These are phyloP conservation scores for Xeromyces bisporus DNA, from an alignment of 495 filamentous ascomycete species.

Conservation along the genomic window DNA sequence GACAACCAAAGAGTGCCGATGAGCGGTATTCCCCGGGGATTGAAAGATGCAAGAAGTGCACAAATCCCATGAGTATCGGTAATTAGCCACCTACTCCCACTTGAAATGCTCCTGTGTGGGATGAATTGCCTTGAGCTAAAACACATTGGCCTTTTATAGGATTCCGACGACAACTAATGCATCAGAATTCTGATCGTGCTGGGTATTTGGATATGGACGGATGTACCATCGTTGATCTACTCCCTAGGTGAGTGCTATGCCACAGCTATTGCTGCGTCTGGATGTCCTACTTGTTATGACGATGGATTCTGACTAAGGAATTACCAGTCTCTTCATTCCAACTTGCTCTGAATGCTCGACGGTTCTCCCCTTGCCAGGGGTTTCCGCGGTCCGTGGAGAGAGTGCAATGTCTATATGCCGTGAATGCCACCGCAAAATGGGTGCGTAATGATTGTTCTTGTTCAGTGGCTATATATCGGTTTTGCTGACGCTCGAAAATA, in stretches of 20 bases:
- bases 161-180: conserved; percentile 62
- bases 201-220: conserved; percentile 72
- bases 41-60: conserved; percentile 62
- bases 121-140: not conserved
- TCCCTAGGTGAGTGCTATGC: conserved; percentile 43
- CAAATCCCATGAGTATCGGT: conserved; percentile 45
- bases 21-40: conserved; percentile 16
- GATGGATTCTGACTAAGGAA: not conserved
- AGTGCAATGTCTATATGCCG: conserved; percentile 62
- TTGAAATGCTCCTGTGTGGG: not conserved
- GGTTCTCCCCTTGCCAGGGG: conserved; percentile 40
- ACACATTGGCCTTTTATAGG: conserved; percentile 15
- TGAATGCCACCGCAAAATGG: conserved; percentile 70
- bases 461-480: not conserved
- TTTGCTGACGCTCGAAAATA: not conserved
- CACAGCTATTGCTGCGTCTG: too few species aligned
- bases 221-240: conserved; percentile 62
- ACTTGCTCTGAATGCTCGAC: conserved; percentile 72
- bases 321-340: conserved; percentile 56
- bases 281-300: not conserved
- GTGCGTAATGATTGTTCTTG: conserved; percentile 16
- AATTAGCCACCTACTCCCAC: conserved; percentile 1
- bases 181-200: conserved; percentile 56
- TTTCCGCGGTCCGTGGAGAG: conserved; percentile 59
- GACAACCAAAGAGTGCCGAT: conserved; percentile 25